These are phyloP conservation scores for Zygoascus bituminiphila DNA, from an alignment of 805 yeast species.

Conservation along the genomic window DNA sequence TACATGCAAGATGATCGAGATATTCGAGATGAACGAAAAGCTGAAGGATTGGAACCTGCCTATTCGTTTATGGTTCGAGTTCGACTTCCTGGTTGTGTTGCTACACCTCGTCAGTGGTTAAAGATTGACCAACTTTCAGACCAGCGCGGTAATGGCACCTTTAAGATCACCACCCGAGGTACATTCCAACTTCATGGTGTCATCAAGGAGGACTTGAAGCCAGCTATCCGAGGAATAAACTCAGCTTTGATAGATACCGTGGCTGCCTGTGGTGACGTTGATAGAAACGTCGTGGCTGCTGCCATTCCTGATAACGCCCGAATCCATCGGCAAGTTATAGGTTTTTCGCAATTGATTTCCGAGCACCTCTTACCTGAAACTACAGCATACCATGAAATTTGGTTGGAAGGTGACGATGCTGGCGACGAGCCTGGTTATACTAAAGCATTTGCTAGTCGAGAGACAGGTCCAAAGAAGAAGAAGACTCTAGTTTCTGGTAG, in stretches of 20 bases:
- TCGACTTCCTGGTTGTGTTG: slow-evolving; percentile 87
- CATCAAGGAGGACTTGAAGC: slow-evolving; percentile 79
- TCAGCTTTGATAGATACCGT: slow-evolving; percentile 84
- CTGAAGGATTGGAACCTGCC: slow-evolving; percentile 90
- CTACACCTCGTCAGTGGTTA: slow-evolving; percentile 85
- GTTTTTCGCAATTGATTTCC: slow-evolving; percentile 56
- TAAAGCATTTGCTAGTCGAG: slow-evolving; percentile 54
- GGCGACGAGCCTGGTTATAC: slow-evolving; percentile 61
- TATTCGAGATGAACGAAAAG: slow-evolving; percentile 83
- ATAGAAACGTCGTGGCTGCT: slow-evolving; percentile 88
- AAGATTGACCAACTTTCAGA: slow-evolving; percentile 72
- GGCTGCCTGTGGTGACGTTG: slow-evolving; percentile 98
- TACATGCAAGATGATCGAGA: slow-evolving; percentile 99
- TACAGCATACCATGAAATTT: slow-evolving; percentile 93
- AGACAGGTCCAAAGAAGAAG: slow-evolving; percentile 70
- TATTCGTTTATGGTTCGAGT: slow-evolving; percentile 96
- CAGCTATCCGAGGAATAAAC: slow-evolving; percentile 89
- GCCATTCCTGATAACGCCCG: slow-evolving; percentile 83
- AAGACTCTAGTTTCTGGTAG: slow-evolving; percentile 82
- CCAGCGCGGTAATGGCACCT: slow-evolving; percentile 81
- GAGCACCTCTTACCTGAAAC: slow-evolving; percentile 83
- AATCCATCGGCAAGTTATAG: slow-evolving; percentile 67
- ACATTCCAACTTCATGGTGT: slow-evolving; percentile 95
- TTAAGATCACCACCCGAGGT: slow-evolving; percentile 93
- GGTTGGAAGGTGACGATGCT: slow-evolving; percentile 83